A percentile compares a stretch with the other conserved stretches of the same genome.
Conservation (phyloP, 2,329 filamentous ascomycete genomes). For the Diaporthe aspalathi region DNA sequence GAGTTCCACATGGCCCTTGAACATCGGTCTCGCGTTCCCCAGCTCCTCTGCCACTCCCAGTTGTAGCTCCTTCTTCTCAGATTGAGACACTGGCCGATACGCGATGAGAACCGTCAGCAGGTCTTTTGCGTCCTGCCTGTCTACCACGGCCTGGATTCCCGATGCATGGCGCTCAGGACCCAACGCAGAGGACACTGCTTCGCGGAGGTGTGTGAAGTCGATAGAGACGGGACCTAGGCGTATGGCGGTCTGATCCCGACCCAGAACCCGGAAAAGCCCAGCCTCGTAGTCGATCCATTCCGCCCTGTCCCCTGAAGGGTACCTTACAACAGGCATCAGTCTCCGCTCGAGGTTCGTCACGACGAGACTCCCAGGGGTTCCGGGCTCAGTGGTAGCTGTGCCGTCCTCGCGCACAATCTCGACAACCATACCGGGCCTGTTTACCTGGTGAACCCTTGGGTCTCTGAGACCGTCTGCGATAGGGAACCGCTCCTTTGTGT, state of each 20-base stretch:
- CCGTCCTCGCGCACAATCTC: neutral
- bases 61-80: neutral
- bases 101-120: neutral
- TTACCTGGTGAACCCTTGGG: neutral
- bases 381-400: neutral
- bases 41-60: neutral
- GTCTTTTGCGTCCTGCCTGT: neutral
- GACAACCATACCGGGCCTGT: neutral
- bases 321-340: constrained; percentile 26
- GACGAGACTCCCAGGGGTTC: neutral
- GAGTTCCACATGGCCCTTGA: constrained; percentile 4
- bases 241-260: constrained; percentile 5
- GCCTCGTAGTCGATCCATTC: constrained; percentile 11
- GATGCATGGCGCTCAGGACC: neutral
- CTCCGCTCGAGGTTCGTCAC: constrained; percentile 20
- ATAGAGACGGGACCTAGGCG: constrained; percentile 26
- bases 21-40: constrained; percentile 13
- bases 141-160: constrained; percentile 9
- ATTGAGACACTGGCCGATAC: neutral
- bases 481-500: constrained; percentile 8
- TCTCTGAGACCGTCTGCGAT: neutral
- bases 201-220: constrained; percentile 25
- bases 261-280: constrained; percentile 14
- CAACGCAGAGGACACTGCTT: constrained; percentile 7
- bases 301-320: constrained; percentile 27